Evolutionary conservation across 148 eudicot species (phyloP).

Genomic region (Gaultheria prostrata): DNA sequence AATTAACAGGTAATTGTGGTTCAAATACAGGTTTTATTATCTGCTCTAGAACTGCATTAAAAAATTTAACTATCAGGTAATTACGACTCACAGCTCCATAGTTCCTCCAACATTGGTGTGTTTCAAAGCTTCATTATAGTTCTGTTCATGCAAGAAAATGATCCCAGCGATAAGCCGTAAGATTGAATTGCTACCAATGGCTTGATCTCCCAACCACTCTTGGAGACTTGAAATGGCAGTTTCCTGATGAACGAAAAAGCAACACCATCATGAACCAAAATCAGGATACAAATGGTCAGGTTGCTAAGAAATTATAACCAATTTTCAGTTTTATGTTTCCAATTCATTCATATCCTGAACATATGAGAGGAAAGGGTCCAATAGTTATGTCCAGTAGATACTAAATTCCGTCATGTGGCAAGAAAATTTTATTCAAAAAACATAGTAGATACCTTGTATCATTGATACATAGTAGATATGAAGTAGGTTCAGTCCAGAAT

Average conservation of each 20-base stretch:
- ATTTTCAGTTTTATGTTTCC: too few relatives aligned
- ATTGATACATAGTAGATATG: too few relatives aligned
- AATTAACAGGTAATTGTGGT: too few relatives aligned
- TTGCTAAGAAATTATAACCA: too few relatives aligned
- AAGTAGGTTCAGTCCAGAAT: too few relatives aligned
- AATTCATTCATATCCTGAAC: too few relatives aligned
- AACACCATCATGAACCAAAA: not conserved
- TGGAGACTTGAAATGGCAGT: slow-evolving; percentile 57
- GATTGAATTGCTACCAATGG: slow-evolving; percentile 67
- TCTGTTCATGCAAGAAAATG: slow-evolving; percentile 78
- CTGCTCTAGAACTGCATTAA: not conserved
- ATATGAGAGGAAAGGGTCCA: too few relatives aligned
- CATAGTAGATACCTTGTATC: too few relatives aligned
- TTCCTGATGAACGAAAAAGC: slow-evolving; percentile 47
- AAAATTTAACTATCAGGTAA: not conserved
- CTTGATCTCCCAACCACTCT: slow-evolving; percentile 86
- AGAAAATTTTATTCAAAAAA: too few relatives aligned
- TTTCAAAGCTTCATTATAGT: slow-evolving; percentile 84
- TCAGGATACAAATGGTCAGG: not conserved
- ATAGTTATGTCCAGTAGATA: too few relatives aligned
- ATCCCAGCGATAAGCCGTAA: slow-evolving; percentile 81
- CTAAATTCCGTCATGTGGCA: too few relatives aligned
- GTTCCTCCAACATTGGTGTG: slow-evolving; percentile 84
- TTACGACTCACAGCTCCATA: slow-evolving; percentile 77
- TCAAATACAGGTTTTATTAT: not conserved